Conservation (phyloP, 2,329 filamentous ascomycete genomes). For the Didymella pomorum region DNA sequence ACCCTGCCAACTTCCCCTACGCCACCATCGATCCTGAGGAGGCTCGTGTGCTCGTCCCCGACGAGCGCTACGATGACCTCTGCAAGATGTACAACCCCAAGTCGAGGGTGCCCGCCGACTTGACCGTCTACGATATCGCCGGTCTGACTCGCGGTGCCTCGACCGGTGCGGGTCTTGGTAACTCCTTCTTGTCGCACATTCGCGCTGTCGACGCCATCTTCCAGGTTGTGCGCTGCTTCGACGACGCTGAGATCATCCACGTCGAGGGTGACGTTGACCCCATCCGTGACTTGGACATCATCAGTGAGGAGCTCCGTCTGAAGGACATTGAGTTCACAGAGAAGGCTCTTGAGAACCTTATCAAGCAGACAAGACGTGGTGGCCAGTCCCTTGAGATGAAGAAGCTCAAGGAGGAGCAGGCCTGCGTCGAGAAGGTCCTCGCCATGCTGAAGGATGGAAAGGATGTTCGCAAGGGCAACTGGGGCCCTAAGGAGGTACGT, state of each 20-base stretch:
- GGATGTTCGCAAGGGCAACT: slow-evolving; percentile 89
- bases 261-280: slow-evolving; percentile 99
- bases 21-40: slow-evolving; percentile 99
- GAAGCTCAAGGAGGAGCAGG: slow-evolving; percentile 94
- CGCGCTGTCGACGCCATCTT: slow-evolving; percentile 98
- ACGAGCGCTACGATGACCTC: slow-evolving; percentile 95
- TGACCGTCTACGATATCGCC: slow-evolving; percentile 98
- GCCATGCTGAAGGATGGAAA: slow-evolving; percentile 85
- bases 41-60: slow-evolving; percentile 94
- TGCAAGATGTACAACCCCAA: slow-evolving; percentile 97
- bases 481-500: slow-evolving; percentile 94
- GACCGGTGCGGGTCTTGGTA: slow-evolving; percentile 95
- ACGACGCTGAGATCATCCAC: slow-evolving; percentile 99
- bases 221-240: slow-evolving; percentile 95
- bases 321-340: slow-evolving; percentile 99
- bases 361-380: slow-evolving; percentile 94
- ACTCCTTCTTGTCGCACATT: slow-evolving; percentile 98
- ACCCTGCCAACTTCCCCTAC: slow-evolving; percentile 99
- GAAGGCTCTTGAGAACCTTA: slow-evolving; percentile 89
- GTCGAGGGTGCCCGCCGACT: slow-evolving; percentile 92
- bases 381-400: slow-evolving; percentile 97
- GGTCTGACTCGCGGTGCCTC: slow-evolving; percentile 95
- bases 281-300: slow-evolving; percentile 91
- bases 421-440: slow-evolving; percentile 89
- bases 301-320: slow-evolving; percentile 92